Evolutionary conservation across 192 early-diverging fungal genomes (phyloP).

Genomic region (Spizellomyces sp.): DNA sequence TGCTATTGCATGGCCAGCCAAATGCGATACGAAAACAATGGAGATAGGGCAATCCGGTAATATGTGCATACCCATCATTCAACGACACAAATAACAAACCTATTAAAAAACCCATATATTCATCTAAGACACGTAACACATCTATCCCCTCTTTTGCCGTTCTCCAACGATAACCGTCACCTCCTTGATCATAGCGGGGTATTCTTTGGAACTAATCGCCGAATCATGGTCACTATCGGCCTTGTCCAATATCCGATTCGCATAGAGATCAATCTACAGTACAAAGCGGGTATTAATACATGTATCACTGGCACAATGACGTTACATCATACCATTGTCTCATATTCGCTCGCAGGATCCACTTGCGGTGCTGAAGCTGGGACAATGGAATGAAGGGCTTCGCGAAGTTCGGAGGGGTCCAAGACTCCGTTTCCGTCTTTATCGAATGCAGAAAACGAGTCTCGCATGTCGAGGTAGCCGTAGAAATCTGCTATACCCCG

Average conservation of each 20-base stretch:
- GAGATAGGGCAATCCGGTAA: too few relatives aligned
- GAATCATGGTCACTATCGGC: conserved; percentile 41
- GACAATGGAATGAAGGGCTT: conserved; percentile 38
- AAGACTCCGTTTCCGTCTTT: conserved; percentile 50
- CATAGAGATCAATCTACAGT: conserved; percentile 33
- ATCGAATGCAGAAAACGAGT: conserved; percentile 54
- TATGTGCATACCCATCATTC: too few relatives aligned
- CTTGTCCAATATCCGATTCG: conserved; percentile 34
- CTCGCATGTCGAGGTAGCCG: conserved; percentile 46
- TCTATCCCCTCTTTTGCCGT: background rate
- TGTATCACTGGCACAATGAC: too few relatives aligned
- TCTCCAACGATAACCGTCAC: conserved; percentile 46
- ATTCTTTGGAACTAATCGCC: conserved; percentile 44
- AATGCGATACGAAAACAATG: too few relatives aligned
- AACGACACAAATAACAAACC: too few relatives aligned
- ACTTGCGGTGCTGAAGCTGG: background rate
- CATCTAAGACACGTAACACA: too few relatives aligned
- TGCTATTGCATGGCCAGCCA: too few relatives aligned
- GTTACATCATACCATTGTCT: too few relatives aligned
- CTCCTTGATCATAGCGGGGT: conserved; percentile 43
- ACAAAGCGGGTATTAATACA: background rate
- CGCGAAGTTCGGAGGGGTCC: conserved; percentile 39
- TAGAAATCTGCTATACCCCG: conserved; percentile 44
- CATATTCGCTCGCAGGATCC: background rate
- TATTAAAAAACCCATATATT: too few relatives aligned